Conservation (phyloP, 1,284 basidiomycete species). For the Apiotrichum porosum region DNA sequence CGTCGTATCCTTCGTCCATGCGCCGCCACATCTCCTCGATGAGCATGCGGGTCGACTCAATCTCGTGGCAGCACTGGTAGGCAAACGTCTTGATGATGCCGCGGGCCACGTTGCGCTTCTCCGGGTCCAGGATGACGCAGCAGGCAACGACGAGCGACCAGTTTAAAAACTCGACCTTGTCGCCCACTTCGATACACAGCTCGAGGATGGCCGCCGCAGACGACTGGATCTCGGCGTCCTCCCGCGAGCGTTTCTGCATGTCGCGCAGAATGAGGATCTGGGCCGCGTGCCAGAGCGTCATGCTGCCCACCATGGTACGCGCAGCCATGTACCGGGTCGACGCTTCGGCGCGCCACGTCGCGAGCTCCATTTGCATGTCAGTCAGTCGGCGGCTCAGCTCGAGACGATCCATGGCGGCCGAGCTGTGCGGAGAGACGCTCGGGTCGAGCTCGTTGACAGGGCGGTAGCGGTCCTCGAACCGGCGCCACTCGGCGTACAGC, state of each 20-base stretch:
- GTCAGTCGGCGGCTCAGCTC: slow-evolving; percentile 13
- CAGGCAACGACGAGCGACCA: slow-evolving; percentile 37
- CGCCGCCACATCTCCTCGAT: slow-evolving; percentile 40
- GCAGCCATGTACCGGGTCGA: slow-evolving; percentile 16
- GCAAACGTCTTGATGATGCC: slow-evolving; percentile 34
- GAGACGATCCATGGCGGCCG: slow-evolving; percentile 15
- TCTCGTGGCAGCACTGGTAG: slow-evolving; percentile 40
- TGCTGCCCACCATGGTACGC: slow-evolving; percentile 27
- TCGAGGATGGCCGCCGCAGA: slow-evolving; percentile 30
- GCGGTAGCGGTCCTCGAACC: slow-evolving; percentile 18
- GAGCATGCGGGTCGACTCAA: slow-evolving; percentile 26
- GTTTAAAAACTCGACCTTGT: slow-evolving; percentile 44
- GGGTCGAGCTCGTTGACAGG: slow-evolving; percentile 15
- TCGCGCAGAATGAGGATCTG: slow-evolving; percentile 32
- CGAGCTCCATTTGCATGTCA: slow-evolving; percentile 15
- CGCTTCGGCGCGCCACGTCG: slow-evolving; percentile 19
- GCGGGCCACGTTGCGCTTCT: slow-evolving; percentile 23
- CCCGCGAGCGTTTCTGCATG: slow-evolving; percentile 20
- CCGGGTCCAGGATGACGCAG: slow-evolving; percentile 20
- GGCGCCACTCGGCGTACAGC: slow-evolving; percentile 12
- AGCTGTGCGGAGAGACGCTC: slow-evolving; percentile 12
- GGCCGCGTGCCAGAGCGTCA: slow-evolving; percentile 37
- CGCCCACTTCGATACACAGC: slow-evolving; percentile 31
- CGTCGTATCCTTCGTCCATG: slow-evolving; percentile 36
- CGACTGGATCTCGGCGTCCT: slow-evolving; percentile 27